Conservation (phyloP, 2,329 filamentous ascomycete genomes). For the Trichoderma koningiopsis region DNA sequence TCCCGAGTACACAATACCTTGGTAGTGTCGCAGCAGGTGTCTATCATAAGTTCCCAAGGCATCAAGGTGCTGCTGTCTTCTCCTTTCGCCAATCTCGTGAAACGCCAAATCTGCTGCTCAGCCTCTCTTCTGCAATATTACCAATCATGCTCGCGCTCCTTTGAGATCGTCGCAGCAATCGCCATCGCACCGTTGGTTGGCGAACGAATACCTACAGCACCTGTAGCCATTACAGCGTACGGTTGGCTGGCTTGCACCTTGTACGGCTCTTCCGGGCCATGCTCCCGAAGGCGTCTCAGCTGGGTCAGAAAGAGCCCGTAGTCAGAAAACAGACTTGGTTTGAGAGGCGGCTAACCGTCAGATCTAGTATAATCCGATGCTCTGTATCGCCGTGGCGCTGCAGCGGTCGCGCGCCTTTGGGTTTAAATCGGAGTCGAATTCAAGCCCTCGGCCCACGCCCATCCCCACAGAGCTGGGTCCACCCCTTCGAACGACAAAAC, state of each 20-base stretch:
- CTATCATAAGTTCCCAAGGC: background rate
- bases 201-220: background rate
- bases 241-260: background rate
- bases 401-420: background rate
- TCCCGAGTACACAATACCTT: background rate
- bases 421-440: background rate
- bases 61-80: background rate
- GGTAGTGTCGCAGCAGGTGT: background rate
- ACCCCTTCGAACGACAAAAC: conserved; percentile 11
- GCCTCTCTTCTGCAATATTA: conserved; percentile 2
- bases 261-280: conserved; percentile 19
- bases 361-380: conserved; percentile 14
- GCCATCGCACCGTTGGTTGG: background rate
- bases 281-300: conserved; percentile 25
- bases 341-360: background rate
- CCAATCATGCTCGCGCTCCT: background rate
- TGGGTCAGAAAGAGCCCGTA: conserved; percentile 9
- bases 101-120: conserved; percentile 6
- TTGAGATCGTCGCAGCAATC: background rate
- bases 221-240: background rate
- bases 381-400: conserved; percentile 15
- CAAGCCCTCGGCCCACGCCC: conserved; percentile 14
- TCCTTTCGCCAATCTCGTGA: conserved; percentile 4
- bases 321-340: background rate
- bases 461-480: conserved; percentile 21